Base-by-base conservation (phyloP, 805 yeast species). In the Yarrowia divulgata region DNA sequence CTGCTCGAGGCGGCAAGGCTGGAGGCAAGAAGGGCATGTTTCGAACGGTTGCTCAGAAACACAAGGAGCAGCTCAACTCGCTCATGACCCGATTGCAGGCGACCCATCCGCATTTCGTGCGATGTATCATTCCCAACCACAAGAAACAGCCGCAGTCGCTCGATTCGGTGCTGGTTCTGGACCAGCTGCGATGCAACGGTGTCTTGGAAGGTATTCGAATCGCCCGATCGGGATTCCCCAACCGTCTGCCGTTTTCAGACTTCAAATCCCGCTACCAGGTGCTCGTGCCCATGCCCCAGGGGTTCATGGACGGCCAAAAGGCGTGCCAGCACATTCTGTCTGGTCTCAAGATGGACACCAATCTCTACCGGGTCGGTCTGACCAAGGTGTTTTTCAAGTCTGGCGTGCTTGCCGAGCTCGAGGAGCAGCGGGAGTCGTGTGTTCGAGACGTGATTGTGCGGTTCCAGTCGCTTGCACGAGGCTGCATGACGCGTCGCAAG, bases 171-270 rank as follows among this genome's bases (percentile, higher is more conserved):
- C 80, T 95, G 32, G 97, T 95, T 8, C 81, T 95, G 55, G 94
- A 90, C 67, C 99, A 95, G 79, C 82, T 95, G 71, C 84, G 97
- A 72, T 95, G 98, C 76, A 95, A 95, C 76, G 99, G 99, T 85
- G 99, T 95, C 16, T 80, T 95, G 66, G 99, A 95, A 82, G 99
- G 99, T 71, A 95, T 95, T 39, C 85, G 99, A 78, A 95, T 95
- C 70, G 97, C 98, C 0, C 85, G 99, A 72, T 92, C 97, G 9
- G 99, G 99, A 1, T 95, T 90, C 78, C 99, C 99, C 6, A 95
- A 95, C 78, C 85, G 97, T 72, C 87, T 94, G 76, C 86, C 88
- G 37, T 94, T 93, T 78, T 85, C 88, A 55, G 94, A 91, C 60
- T 95, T 95, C 79, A 86, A 85, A 66, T 83, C 81, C 46, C 84